phyloP scores from a whole-genome alignment of 1,284 basidiomycete species.

The Sparassis latifolia region DNA sequence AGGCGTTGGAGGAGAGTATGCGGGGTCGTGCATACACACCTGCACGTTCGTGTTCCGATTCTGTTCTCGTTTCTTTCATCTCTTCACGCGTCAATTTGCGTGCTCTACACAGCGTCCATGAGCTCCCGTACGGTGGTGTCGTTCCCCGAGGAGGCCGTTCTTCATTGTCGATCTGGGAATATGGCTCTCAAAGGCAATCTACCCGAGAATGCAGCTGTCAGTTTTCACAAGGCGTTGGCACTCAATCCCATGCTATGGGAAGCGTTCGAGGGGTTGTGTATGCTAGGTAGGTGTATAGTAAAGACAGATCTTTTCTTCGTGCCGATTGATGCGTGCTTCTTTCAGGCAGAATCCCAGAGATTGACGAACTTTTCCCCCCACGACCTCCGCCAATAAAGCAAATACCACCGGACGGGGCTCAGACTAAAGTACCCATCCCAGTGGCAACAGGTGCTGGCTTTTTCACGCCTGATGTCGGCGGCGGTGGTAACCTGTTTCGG shows the following conservation, averaged over 20 bases:
- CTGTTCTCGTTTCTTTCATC: conserved; percentile 11
- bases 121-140: conserved; percentile 41
- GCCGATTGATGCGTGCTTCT: neutral
- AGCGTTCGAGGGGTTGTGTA: conserved; percentile 85
- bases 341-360: conserved; percentile 57
- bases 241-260: conserved; percentile 88
- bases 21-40: conserved; percentile 43
- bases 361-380: conserved; percentile 66
- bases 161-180: conserved; percentile 64
- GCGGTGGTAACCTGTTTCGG: conserved; percentile 46
- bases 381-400: conserved; percentile 54
- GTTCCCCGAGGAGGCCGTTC: conserved; percentile 58
- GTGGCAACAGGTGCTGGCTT: conserved; percentile 60
- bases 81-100: conserved; percentile 11
- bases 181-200: conserved; percentile 73
- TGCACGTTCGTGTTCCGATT: conserved; percentile 38
- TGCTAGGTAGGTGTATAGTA: conserved; percentile 52
- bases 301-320: too few relatives aligned
- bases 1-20: conserved; percentile 60
- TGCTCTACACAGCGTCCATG: conserved; percentile 38
- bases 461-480: conserved; percentile 69
- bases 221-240: conserved; percentile 68
- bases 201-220: conserved; percentile 60
- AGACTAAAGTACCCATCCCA: conserved; percentile 35
- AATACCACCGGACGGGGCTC: conserved; percentile 39